Evolutionary conservation across 2,329 filamentous ascomycete genomes (phyloP), one percentile per base, ranked within the genome.

Genomic region (Ophiognomonia clavigignenti-juglandacearum): DNA sequence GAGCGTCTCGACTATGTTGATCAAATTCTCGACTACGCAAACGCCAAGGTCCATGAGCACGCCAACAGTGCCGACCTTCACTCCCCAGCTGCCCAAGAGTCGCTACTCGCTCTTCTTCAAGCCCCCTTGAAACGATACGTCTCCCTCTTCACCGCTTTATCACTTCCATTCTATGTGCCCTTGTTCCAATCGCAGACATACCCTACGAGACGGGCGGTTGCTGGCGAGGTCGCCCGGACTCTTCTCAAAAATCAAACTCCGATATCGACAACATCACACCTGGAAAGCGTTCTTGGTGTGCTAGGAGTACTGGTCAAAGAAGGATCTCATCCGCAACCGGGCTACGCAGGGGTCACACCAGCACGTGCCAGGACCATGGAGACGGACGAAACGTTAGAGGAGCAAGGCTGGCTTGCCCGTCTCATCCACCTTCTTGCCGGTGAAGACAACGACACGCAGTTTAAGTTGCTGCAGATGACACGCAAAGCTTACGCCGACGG

Each of bases 331-430:
- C 74, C 85, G 45, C 82, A 88, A n/a, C 78, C 82, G 39, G 88
- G 88, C 24, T 96, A 96, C 58, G 85, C 91, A 1, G 88, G 88
- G 4, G 82, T 86, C 32, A 81, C 86, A 6, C 87, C 92, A 60
- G 77, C 88, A 53, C 83, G 88, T 53, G 80, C 69, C 4, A 81
- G 89, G 52, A 78, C 72, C 0, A 64, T 78, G 39, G 95, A 98
- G 71, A 97, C 93, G 1, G 93, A 98, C 53, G 95, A 98, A 70
- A 97, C 92, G 0, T 83, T 97, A 60, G 92, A 98, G 67, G 93
- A 98, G 69, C 93, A 98, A 72, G 93, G 93, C 43, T 96, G 90
- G 90, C 75, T 98, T 45, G 93, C 93, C 29, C 80, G 93, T 57
- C 85, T 98, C 61, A 83, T 96, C 16, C 93, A 98, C 68, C 73